Evolutionary conservation across 1,284 basidiomycete genomes (phyloP).

Genomic region (Xerocomus nothofagi): DNA sequence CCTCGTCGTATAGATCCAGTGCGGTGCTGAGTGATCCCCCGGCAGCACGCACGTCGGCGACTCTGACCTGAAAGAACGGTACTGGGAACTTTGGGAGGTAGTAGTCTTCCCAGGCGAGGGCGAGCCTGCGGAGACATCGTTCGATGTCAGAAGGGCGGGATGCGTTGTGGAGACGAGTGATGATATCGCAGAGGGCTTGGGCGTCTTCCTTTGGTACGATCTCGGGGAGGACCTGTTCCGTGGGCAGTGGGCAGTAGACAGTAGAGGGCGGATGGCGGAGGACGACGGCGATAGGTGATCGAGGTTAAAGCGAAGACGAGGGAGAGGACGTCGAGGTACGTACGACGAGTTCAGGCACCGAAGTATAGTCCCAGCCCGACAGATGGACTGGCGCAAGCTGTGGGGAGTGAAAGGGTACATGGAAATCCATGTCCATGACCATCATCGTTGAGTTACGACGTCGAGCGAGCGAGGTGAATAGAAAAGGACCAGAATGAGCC

Average conservation of each 20-base stretch:
- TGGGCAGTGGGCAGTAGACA: background rate
- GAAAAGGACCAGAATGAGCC: background rate
- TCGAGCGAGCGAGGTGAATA: background rate
- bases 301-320: background rate
- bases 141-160: conserved; percentile 17
- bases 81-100: conserved; percentile 33
- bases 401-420: conserved; percentile 31
- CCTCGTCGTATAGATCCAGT: conserved; percentile 31
- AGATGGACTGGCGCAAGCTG: conserved; percentile 30
- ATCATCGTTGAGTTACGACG: conserved; percentile 12
- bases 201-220: conserved; percentile 26
- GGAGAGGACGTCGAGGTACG: conserved; percentile 7
- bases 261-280: background rate
- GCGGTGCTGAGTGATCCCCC: conserved; percentile 35
- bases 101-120: conserved; percentile 34
- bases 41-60: conserved; percentile 32
- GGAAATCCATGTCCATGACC: conserved; percentile 24
- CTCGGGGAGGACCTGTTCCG: conserved; percentile 22
- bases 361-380: conserved; percentile 30
- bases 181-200: conserved; percentile 20
- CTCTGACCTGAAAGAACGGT: conserved; percentile 35
- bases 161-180: conserved; percentile 18
- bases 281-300: conserved; percentile 11
- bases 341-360: conserved; percentile 30
- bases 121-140: conserved; percentile 28